Evolutionary conservation across 2,329 filamentous ascomycete species (phyloP), one percentile per base, ranked within the genome.

Genomic region (Colletotrichum sidae): DNA sequence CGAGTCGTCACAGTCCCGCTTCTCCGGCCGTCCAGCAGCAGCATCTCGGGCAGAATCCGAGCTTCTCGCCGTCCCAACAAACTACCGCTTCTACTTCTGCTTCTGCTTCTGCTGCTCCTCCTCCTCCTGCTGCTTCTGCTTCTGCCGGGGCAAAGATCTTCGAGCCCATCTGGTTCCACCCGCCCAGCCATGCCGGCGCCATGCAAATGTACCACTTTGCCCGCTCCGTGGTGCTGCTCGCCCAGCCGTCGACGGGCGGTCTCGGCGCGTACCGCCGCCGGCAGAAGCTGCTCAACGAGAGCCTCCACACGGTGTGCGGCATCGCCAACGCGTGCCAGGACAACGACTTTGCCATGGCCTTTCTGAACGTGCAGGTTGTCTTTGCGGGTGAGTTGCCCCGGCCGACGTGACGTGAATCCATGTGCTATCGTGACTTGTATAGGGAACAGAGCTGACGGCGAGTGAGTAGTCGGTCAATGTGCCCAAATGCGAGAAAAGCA

Each of bases 131-230:
- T 25, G 25, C 25, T 25, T 1, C 25, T 25, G 25, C 25, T 5
- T 4, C 25, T 70, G 65, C 12, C 73, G 76, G 1, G 68, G 81
- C 34, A 76, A 78, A 25, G 15, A 46, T 38, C 11, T 84, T 84
- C 68, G 73, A 78, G 10, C 77, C 80, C 1, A 74, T 84, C 9
- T 84, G 82, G 82, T 79, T 83, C 11, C 76, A 84, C 66, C 81
- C 82, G 2, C 74, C 80, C 4, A 72, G 78, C 7, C 79, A 78
- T 61, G 78, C 78, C 35, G 80, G 80, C 15, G 81, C 84, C 0
- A 70, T 86, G 6, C 85, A 86, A 66, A 78, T 81, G 35, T 81
- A 84, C 66, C 79, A 81, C 65, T 82, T 85, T 64, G 82, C 84
- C 1, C 77, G 81, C 8, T 81, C 86, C 34, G 73, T 86, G 0